Base-by-base conservation (phyloP, 108 stramenopile species). In the Discostella pseudostelligera region DNA sequence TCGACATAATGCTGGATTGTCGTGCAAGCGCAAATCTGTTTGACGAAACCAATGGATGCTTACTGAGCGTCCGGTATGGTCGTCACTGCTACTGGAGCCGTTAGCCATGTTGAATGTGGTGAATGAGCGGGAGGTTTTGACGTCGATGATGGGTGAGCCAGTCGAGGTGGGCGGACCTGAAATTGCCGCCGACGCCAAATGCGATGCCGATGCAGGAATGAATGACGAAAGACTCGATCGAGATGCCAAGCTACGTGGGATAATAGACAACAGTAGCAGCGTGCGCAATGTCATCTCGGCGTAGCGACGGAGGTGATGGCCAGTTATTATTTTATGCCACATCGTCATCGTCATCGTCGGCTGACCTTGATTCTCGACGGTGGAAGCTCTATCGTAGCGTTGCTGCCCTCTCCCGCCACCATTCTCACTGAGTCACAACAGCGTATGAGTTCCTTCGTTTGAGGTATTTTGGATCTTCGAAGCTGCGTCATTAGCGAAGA, bases 1-100 rank as follows among this genome's bases (percentile, higher is more conserved):
- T 0, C 70, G 71, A 37, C 68, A 70, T 1, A 94, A 46, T 0
- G 85, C 83, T 8, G 90, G 88, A 73, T 94, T 91, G 79, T 91
- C 89, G 59, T 88, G 89, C 22, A 94, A 64, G 10, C 93, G 83
- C 28, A 94, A 51, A 64, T 90, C 88, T 9, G 80, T 80, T 20
- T 71, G 54, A 19, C 92, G 88, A 54, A 93, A 93, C 87, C 84
- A 86, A 55, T 93, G 84, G 48, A 87, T 67, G 46, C 69, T 56
- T 56, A 75, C 40, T 25, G 32, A n/a, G 61, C 17, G 20, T 16
- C 22, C 11, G 21, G 13, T 48, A 20, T 10, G 37, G 56, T 36
- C 49, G 59, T 49, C 24, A 17, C 47, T 65, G 53, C 37, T 25
- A 19, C 32, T 5, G 21, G 24, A 24, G 49, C 46, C 22, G 3